These are phyloP conservation scores for Tuber borchii DNA, from an alignment of 495 filamentous ascomycete genomes.

Conservation along the genomic window DNA sequence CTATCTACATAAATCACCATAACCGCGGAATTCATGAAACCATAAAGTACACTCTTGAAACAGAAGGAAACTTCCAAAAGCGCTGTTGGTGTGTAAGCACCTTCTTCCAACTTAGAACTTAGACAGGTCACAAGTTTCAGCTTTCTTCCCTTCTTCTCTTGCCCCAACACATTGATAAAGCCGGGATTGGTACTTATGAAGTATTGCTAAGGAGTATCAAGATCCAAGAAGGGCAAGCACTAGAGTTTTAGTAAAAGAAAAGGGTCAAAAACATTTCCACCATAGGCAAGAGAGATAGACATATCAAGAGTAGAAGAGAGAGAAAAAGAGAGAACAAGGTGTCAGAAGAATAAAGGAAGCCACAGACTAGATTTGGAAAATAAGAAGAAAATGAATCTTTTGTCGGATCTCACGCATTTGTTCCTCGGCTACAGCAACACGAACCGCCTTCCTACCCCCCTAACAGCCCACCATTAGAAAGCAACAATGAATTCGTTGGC, in stretches of 20 bases:
- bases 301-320: not conserved
- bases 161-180: too few relatives aligned
- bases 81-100: too few relatives aligned
- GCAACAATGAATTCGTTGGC: not conserved
- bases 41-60: too few relatives aligned
- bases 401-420: not conserved
- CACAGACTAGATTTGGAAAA: too few relatives aligned
- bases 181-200: too few relatives aligned
- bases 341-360: not conserved
- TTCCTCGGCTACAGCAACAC: not conserved
- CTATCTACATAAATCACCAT: too few relatives aligned
- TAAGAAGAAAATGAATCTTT: not conserved
- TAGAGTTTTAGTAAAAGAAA: not conserved
- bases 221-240: not conserved
- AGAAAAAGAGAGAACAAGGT: not conserved
- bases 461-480: not conserved
- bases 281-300: not conserved
- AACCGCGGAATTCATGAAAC: too few relatives aligned
- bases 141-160: too few relatives aligned
- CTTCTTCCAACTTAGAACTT: too few relatives aligned
- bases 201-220: not conserved
- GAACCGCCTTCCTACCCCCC: not conserved
- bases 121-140: too few relatives aligned
- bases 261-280: not conserved
- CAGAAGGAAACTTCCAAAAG: too few relatives aligned